Evolutionary conservation across 257 asterid genomes (phyloP), one percentile per base, ranked within the genome.

Genomic region (Ligustrum vulgare): DNA sequence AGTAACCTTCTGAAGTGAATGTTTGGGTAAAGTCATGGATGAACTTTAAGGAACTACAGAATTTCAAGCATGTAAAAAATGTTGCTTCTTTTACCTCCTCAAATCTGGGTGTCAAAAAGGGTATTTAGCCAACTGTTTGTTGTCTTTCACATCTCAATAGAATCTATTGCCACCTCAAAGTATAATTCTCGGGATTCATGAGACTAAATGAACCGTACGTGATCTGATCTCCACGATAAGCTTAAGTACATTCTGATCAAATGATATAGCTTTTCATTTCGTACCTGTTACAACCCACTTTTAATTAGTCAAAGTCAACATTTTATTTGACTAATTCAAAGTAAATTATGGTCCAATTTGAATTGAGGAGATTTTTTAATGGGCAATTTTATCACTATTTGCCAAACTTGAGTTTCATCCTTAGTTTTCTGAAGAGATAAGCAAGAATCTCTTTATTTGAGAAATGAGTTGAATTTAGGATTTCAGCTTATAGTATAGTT

Each of bases 11-110:
- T 20, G 88, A 85, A 83, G 96, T 97, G 4, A 94, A 94, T 82
- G 83, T 94, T 15, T 92, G 97, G 98, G 97, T 92, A 0, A 94
- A 92, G 70, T 95, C 98, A 12, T 94, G 97, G 98, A 49, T 89
- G 88, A 60, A 89, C 71, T 94, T 92, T 39, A 92, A 86, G 89
- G 90, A 94, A 75, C 83, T 94, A 32, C 93, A 92, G 74, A 95
- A 89, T 62, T 94, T 94, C 87, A 88, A 80, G 70, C 92, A 82
- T 71, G 86, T 88, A 41, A 85, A 72, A 16, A 92, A 89, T 75
- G 81, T 54, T 74, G 85, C 96, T 2, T 43, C 82, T 60, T 77
- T 90, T 33, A 90, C 97, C 35, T 72, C 96, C 2, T 89, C 96
- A 1, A 96, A 93, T 72, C 84, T 91, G 41, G 97, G 97, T 39